A percentile compares a stretch with the other conserved stretches of the same genome.
phyloP scores from a whole-genome alignment of 2,329 filamentous ascomycete genomes.

The Aspergillus sp. region DNA sequence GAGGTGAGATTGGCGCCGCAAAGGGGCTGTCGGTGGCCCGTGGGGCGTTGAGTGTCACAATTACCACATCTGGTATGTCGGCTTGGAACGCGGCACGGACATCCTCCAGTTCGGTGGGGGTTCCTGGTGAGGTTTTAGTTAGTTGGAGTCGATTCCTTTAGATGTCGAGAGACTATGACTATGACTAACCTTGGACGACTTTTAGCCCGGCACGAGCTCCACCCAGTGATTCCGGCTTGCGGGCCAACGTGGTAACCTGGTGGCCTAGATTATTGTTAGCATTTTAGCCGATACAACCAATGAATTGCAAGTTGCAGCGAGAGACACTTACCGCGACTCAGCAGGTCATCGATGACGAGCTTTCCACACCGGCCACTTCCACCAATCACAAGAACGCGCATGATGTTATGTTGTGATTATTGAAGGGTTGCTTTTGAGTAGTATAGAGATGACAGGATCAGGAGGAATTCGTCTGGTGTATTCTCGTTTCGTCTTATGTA shows the following conservation, averaged over 20 bases:
- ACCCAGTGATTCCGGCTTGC: conserved; percentile 31
- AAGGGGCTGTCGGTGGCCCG: conserved; percentile 53
- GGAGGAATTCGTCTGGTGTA: no score
- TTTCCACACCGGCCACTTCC: conserved; percentile 48
- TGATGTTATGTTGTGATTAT: background rate
- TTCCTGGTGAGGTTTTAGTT: conserved; percentile 13
- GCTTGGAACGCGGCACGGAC: conserved; percentile 21
- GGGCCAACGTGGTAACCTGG: conserved; percentile 44
- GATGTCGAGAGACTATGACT: no score
- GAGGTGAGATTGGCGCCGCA: conserved; percentile 46
- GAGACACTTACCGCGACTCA: conserved; percentile 30
- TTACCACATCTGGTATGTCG: conserved; percentile 38
- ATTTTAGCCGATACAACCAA: background rate
- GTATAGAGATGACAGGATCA: no score
- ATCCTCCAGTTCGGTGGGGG: conserved; percentile 24
- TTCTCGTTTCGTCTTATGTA: no score
- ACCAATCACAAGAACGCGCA: conserved; percentile 45
- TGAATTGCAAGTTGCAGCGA: background rate
- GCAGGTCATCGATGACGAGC: conserved; percentile 45
- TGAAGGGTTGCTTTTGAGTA: no score
- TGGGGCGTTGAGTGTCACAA: conserved; percentile 53
- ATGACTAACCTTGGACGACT: conserved; percentile 21
- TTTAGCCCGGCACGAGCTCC: conserved; percentile 20
- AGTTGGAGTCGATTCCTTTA: background rate
- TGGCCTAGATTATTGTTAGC: conserved; percentile 27